Evolutionary conservation across 768 basidiomycete genomes (phyloP).

Genomic region (Hypholoma fasciculare): DNA sequence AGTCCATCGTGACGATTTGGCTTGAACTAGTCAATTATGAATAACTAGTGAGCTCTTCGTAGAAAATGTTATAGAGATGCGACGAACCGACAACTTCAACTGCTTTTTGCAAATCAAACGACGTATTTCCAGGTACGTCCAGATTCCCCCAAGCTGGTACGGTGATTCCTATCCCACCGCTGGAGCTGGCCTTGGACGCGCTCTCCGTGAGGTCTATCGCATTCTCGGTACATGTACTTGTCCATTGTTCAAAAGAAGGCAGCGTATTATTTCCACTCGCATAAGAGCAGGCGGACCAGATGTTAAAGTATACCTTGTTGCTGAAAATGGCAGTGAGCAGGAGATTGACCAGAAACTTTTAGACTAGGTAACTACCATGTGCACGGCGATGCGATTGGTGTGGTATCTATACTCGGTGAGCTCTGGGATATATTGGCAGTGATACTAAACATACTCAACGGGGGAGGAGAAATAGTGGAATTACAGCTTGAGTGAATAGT

Average conservation of each 20-base stretch:
- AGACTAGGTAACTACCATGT: constrained; percentile 18
- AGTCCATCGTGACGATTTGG: background rate
- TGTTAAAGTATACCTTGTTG: constrained; percentile 30
- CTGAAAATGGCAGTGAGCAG: constrained; percentile 14
- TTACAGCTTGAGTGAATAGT: constrained; percentile 10
- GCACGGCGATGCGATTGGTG: constrained; percentile 18
- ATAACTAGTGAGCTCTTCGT: background rate
- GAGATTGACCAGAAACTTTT: background rate
- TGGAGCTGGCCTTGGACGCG: background rate
- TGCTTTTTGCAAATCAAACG: constrained; percentile 23
- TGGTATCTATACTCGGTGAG: constrained; percentile 1
- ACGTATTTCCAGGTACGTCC: constrained; percentile 18
- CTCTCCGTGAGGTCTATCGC: constrained; percentile 14
- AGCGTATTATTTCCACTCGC: constrained; percentile 23
- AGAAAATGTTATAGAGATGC: constrained; percentile 2
- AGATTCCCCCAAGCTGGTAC: constrained; percentile 19
- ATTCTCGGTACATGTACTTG: constrained; percentile 11
- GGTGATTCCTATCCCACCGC: constrained; percentile 9
- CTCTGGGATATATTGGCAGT: background rate
- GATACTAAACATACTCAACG: constrained; percentile 6
- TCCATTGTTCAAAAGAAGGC: constrained; percentile 20
- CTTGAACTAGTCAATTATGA: background rate
- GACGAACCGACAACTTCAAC: constrained; percentile 20
- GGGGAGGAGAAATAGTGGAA: constrained; percentile 2
- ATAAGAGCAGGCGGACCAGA: constrained; percentile 27